Evolutionary conservation across 2,329 filamentous ascomycete genomes (phyloP).

Genomic region (Fusarium illudens): DNA sequence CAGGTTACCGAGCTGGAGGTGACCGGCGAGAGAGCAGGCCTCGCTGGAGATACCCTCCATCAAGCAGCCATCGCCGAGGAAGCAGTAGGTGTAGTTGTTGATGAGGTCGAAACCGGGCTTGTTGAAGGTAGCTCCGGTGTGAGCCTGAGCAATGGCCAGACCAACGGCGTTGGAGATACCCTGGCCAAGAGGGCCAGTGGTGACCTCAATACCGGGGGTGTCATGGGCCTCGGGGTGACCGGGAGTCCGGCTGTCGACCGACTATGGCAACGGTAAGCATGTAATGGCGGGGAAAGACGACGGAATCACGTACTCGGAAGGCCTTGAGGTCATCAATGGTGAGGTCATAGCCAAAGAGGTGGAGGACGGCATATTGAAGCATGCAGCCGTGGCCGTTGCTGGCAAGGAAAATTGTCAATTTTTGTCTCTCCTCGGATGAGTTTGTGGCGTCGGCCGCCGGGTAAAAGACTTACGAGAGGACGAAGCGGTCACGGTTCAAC

Average conservation of each 20-base stretch:
- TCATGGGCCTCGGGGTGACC: constrained; percentile 97
- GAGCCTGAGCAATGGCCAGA: constrained; percentile 94
- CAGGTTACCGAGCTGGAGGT: constrained; percentile 97
- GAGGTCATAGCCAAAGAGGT: constrained; percentile 91
- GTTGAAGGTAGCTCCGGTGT: constrained; percentile 93
- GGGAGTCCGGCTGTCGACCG: constrained; percentile 78
- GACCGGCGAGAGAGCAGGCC: constrained; percentile 90
- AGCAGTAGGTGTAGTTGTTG: constrained; percentile 96
- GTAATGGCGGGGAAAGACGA: not conserved
- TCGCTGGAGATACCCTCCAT: constrained; percentile 98
- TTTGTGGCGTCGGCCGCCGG: not conserved
- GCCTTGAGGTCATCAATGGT: constrained; percentile 91
- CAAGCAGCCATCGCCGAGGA: constrained; percentile 97
- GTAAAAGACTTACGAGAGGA: constrained; percentile 84
- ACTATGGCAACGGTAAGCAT: constrained; percentile 45
- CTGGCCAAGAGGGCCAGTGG: constrained; percentile 96
- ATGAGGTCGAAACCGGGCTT: constrained; percentile 90
- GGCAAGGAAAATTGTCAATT: constrained; percentile 30
- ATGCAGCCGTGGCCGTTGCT: constrained; percentile 99
- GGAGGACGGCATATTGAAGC: constrained; percentile 98
- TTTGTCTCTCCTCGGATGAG: not conserved
- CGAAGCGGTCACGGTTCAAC: constrained; percentile 97
- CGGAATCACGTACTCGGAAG: constrained; percentile 81
- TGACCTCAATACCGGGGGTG: constrained; percentile 96
- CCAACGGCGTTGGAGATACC: constrained; percentile 97